These are phyloP conservation scores for Diplodia corticola DNA, from an alignment of 2,329 filamentous ascomycete species.

Conservation along the genomic window DNA sequence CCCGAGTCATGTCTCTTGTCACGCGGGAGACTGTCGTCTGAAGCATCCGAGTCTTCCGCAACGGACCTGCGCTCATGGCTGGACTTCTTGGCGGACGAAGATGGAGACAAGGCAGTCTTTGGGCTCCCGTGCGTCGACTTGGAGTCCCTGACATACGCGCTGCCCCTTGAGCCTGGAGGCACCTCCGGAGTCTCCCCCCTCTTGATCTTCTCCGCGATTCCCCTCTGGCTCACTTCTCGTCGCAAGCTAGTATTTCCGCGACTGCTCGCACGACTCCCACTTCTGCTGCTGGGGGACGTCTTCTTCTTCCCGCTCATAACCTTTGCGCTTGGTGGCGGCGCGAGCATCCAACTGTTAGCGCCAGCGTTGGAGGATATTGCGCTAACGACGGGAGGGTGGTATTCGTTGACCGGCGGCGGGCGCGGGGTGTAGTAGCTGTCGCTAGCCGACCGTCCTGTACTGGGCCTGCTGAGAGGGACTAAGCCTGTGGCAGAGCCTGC, in stretches of 20 bases:
- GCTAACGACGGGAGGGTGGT: conserved; percentile 81
- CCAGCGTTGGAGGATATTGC: conserved; percentile 68
- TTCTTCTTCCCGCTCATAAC: conserved; percentile 86
- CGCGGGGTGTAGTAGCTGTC: conserved; percentile 42
- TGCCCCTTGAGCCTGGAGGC: conserved; percentile 38
- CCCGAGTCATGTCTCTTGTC: conserved; percentile 24
- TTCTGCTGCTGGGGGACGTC: conserved; percentile 56
- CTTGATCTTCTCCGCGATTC: conserved; percentile 39
- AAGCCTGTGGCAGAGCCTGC: conserved; percentile 36
- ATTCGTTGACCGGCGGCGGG: conserved; percentile 77
- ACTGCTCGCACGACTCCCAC: conserved; percentile 47
- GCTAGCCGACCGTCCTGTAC: conserved; percentile 29
- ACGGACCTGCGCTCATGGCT: conserved; percentile 31
- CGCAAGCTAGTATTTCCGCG: conserved; percentile 40
- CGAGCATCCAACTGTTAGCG: conserved; percentile 86
- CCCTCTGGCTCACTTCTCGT: conserved; percentile 42
- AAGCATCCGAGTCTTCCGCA: conserved; percentile 30
- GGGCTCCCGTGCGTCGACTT: conserved; percentile 30
- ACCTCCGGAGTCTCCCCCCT: conserved; percentile 39
- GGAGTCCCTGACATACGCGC: conserved; percentile 35
- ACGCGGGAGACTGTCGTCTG: conserved; percentile 30
- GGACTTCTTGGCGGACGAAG: conserved; percentile 30
- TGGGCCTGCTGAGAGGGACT: conserved; percentile 33
- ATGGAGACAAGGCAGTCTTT: conserved; percentile 28
- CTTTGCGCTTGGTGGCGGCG: conserved; percentile 84